phyloP scores from a whole-genome alignment of 1,139 yeast species.

The Protomyces arabidopsidicola region DNA sequence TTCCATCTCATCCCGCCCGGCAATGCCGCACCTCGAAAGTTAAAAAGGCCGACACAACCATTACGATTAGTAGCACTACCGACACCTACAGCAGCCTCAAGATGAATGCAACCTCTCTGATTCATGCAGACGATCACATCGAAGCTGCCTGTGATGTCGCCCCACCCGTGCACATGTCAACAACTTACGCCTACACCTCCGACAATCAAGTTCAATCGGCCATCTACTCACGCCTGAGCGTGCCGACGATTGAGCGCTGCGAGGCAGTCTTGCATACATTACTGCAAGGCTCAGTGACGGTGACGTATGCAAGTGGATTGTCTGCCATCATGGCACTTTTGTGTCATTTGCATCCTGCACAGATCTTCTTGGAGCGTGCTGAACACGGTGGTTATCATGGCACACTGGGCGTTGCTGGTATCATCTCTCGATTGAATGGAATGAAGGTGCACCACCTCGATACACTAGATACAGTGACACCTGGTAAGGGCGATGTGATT shows the following conservation, averaged over 20 bases:
- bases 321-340: conserved; percentile 76
- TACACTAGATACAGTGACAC: background rate
- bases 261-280: conserved; percentile 63
- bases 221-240: conserved; percentile 65
- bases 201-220: conserved; percentile 46
- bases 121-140: conserved; percentile 59
- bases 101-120: conserved; percentile 31
- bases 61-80: too few species aligned
- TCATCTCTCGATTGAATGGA: conserved; percentile 59
- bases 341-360: conserved; percentile 66
- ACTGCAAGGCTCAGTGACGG: conserved; percentile 46
- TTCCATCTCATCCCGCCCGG: too few species aligned
- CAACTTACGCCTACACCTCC: conserved; percentile 64
- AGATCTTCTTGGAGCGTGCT: conserved; percentile 49
- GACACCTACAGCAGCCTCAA: too few species aligned
- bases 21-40: too few species aligned
- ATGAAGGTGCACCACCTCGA: conserved; percentile 40
- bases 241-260: conserved; percentile 63
- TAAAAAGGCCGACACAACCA: too few species aligned
- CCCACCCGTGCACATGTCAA: conserved; percentile 75
- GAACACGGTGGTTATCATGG: conserved; percentile 80
- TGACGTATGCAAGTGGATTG: conserved; percentile 71
- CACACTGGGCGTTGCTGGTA: conserved; percentile 60
- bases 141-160: conserved; percentile 55
- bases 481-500: conserved; percentile 53